Conservation (phyloP, 2,329 filamentous ascomycete species). For the Colletotrichum euphorbiae region DNA sequence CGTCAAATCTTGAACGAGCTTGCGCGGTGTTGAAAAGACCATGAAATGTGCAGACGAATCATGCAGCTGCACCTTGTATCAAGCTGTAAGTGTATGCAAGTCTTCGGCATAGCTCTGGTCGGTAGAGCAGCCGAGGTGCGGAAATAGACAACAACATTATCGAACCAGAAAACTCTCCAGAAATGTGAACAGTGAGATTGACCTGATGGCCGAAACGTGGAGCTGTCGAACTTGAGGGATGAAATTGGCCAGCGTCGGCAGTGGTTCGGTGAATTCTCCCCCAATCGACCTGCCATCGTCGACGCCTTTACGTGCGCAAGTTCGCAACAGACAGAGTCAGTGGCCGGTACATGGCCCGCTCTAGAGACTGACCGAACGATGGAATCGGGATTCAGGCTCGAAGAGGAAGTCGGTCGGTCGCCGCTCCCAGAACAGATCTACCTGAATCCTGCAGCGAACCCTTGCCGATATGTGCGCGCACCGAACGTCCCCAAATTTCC, state of each 20-base stretch:
- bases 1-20: not conserved
- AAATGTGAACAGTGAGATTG: not conserved
- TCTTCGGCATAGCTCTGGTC: not conserved
- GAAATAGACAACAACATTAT: not conserved
- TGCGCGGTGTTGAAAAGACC: not conserved
- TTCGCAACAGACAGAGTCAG: not conserved
- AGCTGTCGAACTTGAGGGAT: not conserved
- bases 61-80: not conserved
- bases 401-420: constrained; percentile 39
- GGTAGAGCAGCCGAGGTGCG: not conserved
- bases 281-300: constrained; percentile 1
- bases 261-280: constrained; percentile 12
- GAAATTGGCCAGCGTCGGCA: constrained; percentile 22
- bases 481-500: constrained; percentile 27
- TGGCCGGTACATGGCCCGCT: constrained; percentile 26
- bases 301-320: constrained; percentile 25
- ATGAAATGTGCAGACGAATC: no score
- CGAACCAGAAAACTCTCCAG: constrained; percentile 1
- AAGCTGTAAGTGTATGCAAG: constrained; percentile 1
- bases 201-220: not conserved
- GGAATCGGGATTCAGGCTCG: constrained; percentile 36
- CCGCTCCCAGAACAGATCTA: constrained; percentile 23
- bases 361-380: constrained; percentile 19
- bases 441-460: constrained; percentile 39
- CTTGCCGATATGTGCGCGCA: constrained; percentile 16